phyloP scores from a whole-genome alignment of 1,284 basidiomycete genomes.

The Irpex rosettiformis region DNA sequence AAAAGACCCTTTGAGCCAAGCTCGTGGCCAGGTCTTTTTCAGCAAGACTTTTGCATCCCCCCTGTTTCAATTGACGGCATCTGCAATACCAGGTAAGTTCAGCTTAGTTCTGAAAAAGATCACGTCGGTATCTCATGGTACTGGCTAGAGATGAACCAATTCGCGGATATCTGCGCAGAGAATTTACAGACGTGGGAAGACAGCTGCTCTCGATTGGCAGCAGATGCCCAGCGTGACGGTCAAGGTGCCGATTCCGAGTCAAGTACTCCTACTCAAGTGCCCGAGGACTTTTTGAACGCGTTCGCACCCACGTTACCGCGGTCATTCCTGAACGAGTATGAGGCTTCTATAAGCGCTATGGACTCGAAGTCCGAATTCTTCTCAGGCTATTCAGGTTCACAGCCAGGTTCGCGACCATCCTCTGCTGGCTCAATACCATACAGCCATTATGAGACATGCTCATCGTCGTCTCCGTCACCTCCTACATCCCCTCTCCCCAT shows the following conservation, averaged over 20 bases:
- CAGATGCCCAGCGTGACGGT: slow-evolving; percentile 10
- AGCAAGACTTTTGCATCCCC: slow-evolving; percentile 81
- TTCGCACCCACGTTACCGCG: slow-evolving; percentile 61
- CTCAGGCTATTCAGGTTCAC: slow-evolving; percentile 6
- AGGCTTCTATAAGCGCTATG: slow-evolving; percentile 1
- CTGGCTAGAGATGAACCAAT: slow-evolving; percentile 56
- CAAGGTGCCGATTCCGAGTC: slow-evolving; percentile 11
- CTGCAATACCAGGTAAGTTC: slow-evolving; percentile 68
- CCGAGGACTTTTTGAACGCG: slow-evolving; percentile 49
- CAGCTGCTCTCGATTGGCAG: slow-evolving; percentile 41
- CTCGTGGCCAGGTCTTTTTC: slow-evolving; percentile 88
- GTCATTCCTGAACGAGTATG: slow-evolving; percentile 21
- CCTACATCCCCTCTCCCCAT: slow-evolving; percentile 15
- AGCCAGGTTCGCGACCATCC: slow-evolving; percentile 6
- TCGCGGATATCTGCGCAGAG: slow-evolving; percentile 56
- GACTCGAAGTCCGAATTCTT: slow-evolving; percentile 5
- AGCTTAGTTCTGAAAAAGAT: background rate
- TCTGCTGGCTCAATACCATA: slow-evolving; percentile 4
- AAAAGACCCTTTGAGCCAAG: slow-evolving; percentile 69
- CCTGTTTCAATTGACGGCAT: slow-evolving; percentile 71
- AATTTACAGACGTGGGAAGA: slow-evolving; percentile 69
- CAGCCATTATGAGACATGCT: slow-evolving; percentile 29
- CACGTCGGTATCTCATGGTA: background rate
- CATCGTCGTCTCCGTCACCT: slow-evolving; percentile 27
- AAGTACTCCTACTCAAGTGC: slow-evolving; percentile 27